These are phyloP conservation scores for Amanita pseudoporphyria DNA, from an alignment of 768 basidiomycete species.

Conservation along the genomic window DNA sequence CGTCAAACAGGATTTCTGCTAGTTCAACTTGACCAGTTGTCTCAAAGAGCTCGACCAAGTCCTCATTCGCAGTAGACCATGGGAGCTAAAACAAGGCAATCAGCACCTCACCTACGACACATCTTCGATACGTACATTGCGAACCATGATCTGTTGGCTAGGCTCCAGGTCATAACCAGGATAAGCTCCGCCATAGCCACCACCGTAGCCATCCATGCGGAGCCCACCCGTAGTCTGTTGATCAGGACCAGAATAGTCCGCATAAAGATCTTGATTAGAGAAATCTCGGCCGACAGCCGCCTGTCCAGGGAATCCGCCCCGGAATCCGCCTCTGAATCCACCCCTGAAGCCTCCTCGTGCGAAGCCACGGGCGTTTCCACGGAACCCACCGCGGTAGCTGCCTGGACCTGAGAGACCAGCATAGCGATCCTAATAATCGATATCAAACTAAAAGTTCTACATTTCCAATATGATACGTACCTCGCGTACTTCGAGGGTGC, in stretches of 20 bases:
- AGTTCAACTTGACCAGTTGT: constrained; percentile 93
- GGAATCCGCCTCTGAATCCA: constrained; percentile 44
- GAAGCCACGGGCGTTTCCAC: constrained; percentile 39
- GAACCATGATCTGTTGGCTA: constrained; percentile 96
- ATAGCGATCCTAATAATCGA: constrained; percentile 65
- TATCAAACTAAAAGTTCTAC: background rate
- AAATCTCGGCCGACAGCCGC: constrained; percentile 59
- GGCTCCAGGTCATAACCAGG: constrained; percentile 61
- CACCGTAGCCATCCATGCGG: constrained; percentile 28
- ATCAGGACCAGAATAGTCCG: constrained; percentile 88
- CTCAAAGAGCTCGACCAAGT: constrained; percentile 95
- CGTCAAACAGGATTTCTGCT: constrained; percentile 92
- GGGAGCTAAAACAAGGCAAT: constrained; percentile 52
- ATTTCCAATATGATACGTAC: constrained; percentile 27
- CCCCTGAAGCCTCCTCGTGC: constrained; percentile 24
- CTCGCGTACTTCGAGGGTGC: constrained; percentile 92
- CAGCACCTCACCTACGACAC: constrained; percentile 1
- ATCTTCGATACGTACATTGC: constrained; percentile 65
- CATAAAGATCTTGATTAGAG: constrained; percentile 84
- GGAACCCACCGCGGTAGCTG: constrained; percentile 52
- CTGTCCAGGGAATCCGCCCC: constrained; percentile 32
- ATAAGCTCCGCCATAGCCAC: constrained; percentile 22
- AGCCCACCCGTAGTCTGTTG: constrained; percentile 39
- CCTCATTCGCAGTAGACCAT: constrained; percentile 99
- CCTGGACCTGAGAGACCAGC: constrained; percentile 73